These are phyloP conservation scores for Xanthoparmelia taractica DNA, from an alignment of 495 filamentous ascomycete genomes.

Conservation along the genomic window DNA sequence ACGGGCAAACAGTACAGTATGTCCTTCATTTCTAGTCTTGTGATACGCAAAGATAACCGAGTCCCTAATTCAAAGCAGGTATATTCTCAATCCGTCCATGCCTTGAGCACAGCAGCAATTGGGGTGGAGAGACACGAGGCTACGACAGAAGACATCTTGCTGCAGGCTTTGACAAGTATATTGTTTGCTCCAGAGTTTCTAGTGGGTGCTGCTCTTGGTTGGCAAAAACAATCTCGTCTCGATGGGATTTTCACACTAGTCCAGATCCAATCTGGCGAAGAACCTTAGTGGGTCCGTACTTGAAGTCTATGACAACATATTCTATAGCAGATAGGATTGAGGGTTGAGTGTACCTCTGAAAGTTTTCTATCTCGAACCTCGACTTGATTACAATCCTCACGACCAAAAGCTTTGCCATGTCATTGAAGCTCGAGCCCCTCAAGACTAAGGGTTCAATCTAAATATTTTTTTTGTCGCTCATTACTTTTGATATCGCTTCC, in stretches of 20 bases:
- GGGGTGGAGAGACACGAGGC: background rate
- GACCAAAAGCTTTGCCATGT: background rate
- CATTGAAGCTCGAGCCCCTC: background rate
- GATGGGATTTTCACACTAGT: background rate
- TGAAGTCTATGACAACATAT: background rate
- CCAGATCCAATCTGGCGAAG: background rate
- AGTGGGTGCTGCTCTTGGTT: background rate
- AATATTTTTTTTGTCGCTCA: slow-evolving; percentile 4
- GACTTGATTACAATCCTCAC: background rate
- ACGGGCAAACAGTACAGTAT: slow-evolving; percentile 11
- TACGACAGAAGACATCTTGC: background rate
- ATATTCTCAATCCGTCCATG: background rate
- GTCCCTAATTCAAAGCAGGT: background rate
- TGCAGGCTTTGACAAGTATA: background rate
- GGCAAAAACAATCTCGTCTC: background rate
- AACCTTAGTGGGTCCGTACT: background rate
- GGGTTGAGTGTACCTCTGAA: background rate
- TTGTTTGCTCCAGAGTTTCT: background rate
- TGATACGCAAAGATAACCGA: slow-evolving; percentile 12
- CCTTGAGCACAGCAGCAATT: too few species aligned
- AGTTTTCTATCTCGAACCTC: background rate
- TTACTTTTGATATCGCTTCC: slow-evolving; percentile 22
- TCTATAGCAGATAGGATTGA: background rate
- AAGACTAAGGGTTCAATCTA: background rate
- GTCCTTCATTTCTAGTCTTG: slow-evolving; percentile 10